phyloP scores from a whole-genome alignment of 2,329 filamentous ascomycete genomes.

The Colletotrichum tofieldiae region DNA sequence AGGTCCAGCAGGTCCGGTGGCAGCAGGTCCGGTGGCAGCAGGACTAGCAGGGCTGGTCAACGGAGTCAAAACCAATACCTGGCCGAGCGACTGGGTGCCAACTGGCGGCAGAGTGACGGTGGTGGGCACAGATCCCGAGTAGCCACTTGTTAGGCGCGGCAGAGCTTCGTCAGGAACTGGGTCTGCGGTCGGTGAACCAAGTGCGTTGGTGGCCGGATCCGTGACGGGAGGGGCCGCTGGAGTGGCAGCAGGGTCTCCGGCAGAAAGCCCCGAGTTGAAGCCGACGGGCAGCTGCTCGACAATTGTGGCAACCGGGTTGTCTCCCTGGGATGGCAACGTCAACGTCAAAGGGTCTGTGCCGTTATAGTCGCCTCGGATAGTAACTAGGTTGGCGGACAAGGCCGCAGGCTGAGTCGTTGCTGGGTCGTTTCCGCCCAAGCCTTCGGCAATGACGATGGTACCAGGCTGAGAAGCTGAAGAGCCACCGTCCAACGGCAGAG shows the following conservation, averaged over 20 bases:
- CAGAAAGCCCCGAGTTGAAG: not conserved
- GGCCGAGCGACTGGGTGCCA: slow-evolving; percentile 6
- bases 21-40: not conserved
- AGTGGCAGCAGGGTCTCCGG: not conserved
- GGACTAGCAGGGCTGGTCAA: not conserved
- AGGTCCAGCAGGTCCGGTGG: not conserved
- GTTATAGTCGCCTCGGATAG: slow-evolving; percentile 26
- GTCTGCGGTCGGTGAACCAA: not conserved
- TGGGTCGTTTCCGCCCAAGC: slow-evolving; percentile 33
- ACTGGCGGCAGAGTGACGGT: slow-evolving; percentile 27
- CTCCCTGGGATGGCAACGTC: slow-evolving; percentile 9
- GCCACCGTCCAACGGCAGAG: not conserved
- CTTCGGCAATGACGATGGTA: slow-evolving; percentile 23
- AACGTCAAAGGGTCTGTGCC: slow-evolving; percentile 20
- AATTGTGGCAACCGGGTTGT: slow-evolving; percentile 13
- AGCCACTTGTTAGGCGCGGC: slow-evolving; percentile 24
- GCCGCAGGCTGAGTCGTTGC: slow-evolving; percentile 13
- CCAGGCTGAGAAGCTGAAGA: not conserved
- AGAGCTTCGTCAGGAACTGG: slow-evolving; percentile 5
- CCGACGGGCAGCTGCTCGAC: slow-evolving; percentile 33
- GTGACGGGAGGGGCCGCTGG: slow-evolving; percentile 4
- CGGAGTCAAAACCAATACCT: slow-evolving; percentile 26
- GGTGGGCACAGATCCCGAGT: slow-evolving; percentile 16
- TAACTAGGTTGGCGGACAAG: slow-evolving; percentile 15
- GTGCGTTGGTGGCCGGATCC: not conserved